A percentile compares a stretch with the other conserved stretches of the same genome.
Conservation (phyloP, 805 yeast genomes). For the Metschnikowia picachoensis region DNA sequence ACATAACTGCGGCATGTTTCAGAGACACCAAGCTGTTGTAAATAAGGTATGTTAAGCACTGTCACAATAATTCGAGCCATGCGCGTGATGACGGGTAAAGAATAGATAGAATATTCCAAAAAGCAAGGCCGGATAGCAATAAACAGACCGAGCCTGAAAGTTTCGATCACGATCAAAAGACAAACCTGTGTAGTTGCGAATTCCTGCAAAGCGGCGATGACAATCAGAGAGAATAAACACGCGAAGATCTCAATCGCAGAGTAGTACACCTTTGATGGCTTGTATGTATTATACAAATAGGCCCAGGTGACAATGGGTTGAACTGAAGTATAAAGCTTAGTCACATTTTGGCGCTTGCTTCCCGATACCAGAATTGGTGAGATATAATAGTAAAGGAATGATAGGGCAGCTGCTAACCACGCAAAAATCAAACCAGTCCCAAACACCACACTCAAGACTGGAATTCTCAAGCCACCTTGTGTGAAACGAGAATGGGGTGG, state of each 20-base stretch:
- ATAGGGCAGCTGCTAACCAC: conserved; percentile 12
- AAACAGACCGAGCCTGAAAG: conserved; percentile 22
- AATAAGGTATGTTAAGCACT: conserved; percentile 41
- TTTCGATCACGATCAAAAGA: conserved; percentile 34
- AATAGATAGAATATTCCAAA: conserved; percentile 24
- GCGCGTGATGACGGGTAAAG: conserved; percentile 33
- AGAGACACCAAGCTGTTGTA: conserved; percentile 30
- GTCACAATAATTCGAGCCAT: conserved; percentile 38
- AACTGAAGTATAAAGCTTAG: conserved; percentile 45
- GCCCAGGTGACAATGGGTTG: conserved; percentile 47
- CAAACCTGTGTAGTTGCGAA: conserved; percentile 44
- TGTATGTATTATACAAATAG: conserved; percentile 39
- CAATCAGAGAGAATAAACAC: conserved; percentile 29
- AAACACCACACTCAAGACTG: conserved; percentile 24
- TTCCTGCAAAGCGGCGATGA: conserved; percentile 43
- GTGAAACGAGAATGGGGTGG: neutral
- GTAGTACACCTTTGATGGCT: conserved; percentile 39
- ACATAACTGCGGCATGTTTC: conserved; percentile 40
- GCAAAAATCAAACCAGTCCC: conserved; percentile 27
- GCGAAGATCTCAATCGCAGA: conserved; percentile 34
- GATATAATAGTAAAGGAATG: conserved; percentile 14
- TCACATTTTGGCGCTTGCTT: conserved; percentile 18
- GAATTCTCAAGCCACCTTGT: conserved; percentile 1
- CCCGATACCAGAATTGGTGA: conserved; percentile 17
- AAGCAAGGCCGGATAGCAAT: conserved; percentile 27